Evolutionary conservation across 2,329 filamentous ascomycete genomes (phyloP).

Genomic region (Cytospora piceae): DNA sequence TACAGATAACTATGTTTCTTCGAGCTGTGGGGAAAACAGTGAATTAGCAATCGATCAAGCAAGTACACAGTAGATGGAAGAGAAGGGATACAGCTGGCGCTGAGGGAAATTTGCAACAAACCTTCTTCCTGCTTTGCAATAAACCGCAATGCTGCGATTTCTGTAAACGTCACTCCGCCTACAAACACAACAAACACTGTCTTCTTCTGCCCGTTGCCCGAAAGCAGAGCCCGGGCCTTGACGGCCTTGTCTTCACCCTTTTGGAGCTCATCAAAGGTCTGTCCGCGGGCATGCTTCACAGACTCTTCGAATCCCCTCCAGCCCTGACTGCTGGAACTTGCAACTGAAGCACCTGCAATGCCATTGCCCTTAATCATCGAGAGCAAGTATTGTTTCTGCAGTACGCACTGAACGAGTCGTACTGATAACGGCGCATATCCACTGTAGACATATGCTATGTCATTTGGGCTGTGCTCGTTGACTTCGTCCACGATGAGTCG

Average conservation of each 20-base stretch:
- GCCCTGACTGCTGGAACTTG: constrained; percentile 69
- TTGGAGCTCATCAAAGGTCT: constrained; percentile 90
- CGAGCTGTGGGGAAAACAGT: constrained; percentile 52
- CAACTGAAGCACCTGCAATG: constrained; percentile 49
- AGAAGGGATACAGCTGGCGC: not conserved
- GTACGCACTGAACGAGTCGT: constrained; percentile 85
- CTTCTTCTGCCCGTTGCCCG: constrained; percentile 75
- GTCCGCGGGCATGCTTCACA: constrained; percentile 82
- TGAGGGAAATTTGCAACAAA: constrained; percentile 39
- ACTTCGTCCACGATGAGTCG: constrained; percentile 94
- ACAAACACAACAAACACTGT: constrained; percentile 96
- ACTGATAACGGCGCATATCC: constrained; percentile 94
- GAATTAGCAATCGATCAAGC: constrained; percentile 17
- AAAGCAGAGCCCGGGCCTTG: constrained; percentile 81
- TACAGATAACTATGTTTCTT: constrained; percentile 87
- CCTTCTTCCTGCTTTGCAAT: constrained; percentile 82
- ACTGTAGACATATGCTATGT: constrained; percentile 97
- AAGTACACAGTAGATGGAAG: not conserved
- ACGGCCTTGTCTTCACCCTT: constrained; percentile 92
- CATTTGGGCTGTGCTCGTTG: constrained; percentile 90
- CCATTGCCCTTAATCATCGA: constrained; percentile 68
- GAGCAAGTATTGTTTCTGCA: constrained; percentile 86
- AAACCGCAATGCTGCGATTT: constrained; percentile 91
- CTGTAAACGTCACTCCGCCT: constrained; percentile 94
- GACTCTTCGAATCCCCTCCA: constrained; percentile 95